These are phyloP conservation scores for Artemisia annua DNA, from an alignment of 129 eudicot species.

Conservation along the genomic window DNA sequence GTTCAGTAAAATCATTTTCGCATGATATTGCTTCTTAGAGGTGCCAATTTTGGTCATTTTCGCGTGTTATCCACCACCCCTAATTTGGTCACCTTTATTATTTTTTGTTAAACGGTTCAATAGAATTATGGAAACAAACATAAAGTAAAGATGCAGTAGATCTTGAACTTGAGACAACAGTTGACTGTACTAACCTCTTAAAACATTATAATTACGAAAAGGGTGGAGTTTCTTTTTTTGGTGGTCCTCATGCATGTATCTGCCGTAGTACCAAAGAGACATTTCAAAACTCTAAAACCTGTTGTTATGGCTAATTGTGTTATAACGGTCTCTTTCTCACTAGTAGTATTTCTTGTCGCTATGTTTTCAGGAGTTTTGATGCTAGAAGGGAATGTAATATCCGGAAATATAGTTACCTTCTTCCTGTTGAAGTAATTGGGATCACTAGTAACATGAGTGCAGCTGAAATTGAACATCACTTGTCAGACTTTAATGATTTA, in stretches of 20 bases:
- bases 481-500: constrained; percentile 63
- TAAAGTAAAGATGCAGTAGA: too few relatives aligned
- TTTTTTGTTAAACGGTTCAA: too few relatives aligned
- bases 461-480: constrained; percentile 64
- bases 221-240: background rate
- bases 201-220: too few relatives aligned
- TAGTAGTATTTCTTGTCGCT: constrained; percentile 4
- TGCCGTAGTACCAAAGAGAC: constrained; percentile 15
- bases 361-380: constrained; percentile 81
- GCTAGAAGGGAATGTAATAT: constrained; percentile 85
- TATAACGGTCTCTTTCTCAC: background rate
- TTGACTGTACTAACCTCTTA: too few relatives aligned
- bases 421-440: constrained; percentile 90
- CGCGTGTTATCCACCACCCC: too few relatives aligned
- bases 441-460: constrained; percentile 49
- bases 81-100: too few relatives aligned
- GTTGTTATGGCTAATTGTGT: background rate
- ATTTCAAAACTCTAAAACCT: background rate
- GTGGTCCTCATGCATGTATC: background rate
- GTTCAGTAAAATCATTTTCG: constrained; percentile 4
- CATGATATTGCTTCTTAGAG: too few relatives aligned
- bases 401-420: constrained; percentile 90
- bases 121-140: too few relatives aligned
- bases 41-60: background rate
- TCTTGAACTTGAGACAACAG: too few relatives aligned